Base-by-base conservation (phyloP, 2,329 filamentous ascomycete genomes). In the Trichoderma hamatum region DNA sequence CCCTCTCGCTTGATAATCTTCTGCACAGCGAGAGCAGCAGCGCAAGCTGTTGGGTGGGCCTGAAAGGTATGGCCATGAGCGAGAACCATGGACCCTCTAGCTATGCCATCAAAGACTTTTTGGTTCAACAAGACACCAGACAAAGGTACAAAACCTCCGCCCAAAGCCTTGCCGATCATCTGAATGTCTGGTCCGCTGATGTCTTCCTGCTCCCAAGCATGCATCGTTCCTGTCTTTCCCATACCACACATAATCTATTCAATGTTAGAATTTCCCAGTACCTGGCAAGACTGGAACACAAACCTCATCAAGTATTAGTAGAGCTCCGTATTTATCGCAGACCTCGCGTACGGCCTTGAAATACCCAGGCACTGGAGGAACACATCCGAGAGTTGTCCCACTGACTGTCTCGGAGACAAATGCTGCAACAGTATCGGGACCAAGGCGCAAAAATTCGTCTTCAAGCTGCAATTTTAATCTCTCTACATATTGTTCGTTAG, bases 101-200 rank as follows among this genome's bases (percentile, higher is more conserved):
- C 32, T 43, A 67, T 6, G 26, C 16, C 26, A 21, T 67, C 36
- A n/a, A 67, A 11, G 10, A 67, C 34, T 36, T 43, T 67, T 5
- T 49, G 24, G 5, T 67, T 43, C 26, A 61, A 6, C 14, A 83
- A 69, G 83, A 82, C 72, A 87, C 34, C 58, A 16, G 58, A 36
- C 1, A 60, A 24, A 30, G 58, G 36, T 14, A 60, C 58, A 16
- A 43, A 90, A 0, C 90, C 89, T 26, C 84, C 89, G 0, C 85
- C 88, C 0, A 92, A 82, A 0, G 86, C 88, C 77, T 93, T 93
- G 0, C 87, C 90, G 9, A 91, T 80, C 0, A 87, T 87, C 74
- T 89, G 85, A 2, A 93, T 84, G 73, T 93, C 90, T 0, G 90
- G 90, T 5, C 74, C 72, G 0, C 84, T 72, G 7, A 19, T 30